Conservation (phyloP, 805 yeast species). For the Cyberlindnera xishuangbannaensis region DNA sequence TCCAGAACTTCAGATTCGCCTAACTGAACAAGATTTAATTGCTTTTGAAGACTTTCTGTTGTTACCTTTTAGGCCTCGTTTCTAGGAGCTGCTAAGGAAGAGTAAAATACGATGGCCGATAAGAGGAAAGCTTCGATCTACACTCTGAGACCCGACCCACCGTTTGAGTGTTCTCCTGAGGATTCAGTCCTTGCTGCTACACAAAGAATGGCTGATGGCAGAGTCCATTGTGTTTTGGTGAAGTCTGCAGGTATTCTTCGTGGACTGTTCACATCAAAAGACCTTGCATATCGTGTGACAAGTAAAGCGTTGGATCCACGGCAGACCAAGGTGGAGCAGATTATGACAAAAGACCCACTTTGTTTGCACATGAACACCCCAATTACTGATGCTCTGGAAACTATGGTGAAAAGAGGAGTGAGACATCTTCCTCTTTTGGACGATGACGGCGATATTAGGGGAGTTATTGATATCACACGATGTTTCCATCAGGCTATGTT, state of each 20-base stretch:
- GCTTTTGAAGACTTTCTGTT: not conserved
- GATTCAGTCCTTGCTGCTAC: constrained; percentile 31
- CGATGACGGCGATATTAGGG: constrained; percentile 32
- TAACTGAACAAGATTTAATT: too few relatives aligned
- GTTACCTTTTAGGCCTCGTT: too few relatives aligned
- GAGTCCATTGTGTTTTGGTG: constrained; percentile 38
- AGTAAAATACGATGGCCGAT: not conserved
- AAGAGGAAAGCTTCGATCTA: constrained; percentile 16
- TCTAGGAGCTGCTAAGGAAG: too few relatives aligned
- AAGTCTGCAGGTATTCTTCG: constrained; percentile 25
- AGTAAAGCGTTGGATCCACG: constrained; percentile 27
- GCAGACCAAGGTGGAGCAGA: constrained; percentile 27
- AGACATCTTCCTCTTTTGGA: constrained; percentile 40
- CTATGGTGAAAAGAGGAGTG: constrained; percentile 36
- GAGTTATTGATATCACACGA: constrained; percentile 39
- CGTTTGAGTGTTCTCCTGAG: constrained; percentile 31
- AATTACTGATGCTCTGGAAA: constrained; percentile 35
- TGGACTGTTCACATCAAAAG: constrained; percentile 42
- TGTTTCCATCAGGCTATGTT: constrained; percentile 43
- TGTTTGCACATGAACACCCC: constrained; percentile 32
- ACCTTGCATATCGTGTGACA: constrained; percentile 38
- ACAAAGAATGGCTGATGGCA: constrained; percentile 31
- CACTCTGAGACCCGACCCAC: constrained; percentile 29
- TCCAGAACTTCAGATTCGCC: too few relatives aligned
- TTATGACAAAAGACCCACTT: constrained; percentile 36